phyloP scores from a whole-genome alignment of 352 stramenopile genomes.

The Phytopythium litorale region DNA sequence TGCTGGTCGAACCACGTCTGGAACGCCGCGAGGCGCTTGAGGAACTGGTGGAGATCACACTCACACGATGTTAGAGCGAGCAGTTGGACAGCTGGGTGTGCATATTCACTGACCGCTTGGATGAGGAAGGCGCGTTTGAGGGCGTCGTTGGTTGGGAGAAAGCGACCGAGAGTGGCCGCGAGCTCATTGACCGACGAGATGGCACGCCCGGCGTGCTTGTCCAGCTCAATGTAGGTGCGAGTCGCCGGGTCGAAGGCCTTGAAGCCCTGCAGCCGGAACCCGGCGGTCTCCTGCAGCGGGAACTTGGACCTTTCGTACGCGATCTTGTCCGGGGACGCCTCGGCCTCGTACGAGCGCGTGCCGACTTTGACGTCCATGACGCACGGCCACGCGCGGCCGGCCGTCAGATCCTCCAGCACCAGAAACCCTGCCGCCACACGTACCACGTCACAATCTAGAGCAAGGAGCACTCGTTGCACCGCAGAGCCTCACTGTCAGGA shows the following conservation, averaged over 20 bases:
- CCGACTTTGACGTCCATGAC: conserved; percentile 98
- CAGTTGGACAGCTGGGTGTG: background rate
- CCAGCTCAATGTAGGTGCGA: conserved; percentile 67
- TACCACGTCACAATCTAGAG: background rate
- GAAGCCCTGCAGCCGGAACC: conserved; percentile 94
- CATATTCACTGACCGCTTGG: conserved; percentile 25
- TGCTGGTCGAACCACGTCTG: conserved; percentile 79
- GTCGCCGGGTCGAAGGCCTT: conserved; percentile 72
- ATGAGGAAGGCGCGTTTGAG: conserved; percentile 32
- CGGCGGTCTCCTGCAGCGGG: conserved; percentile 85
- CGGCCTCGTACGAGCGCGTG: conserved; percentile 91
- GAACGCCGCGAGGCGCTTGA: conserved; percentile 60
- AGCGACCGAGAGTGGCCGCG: conserved; percentile 63
- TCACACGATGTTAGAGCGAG: background rate
- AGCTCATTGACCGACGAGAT: conserved; percentile 60
- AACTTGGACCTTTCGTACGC: conserved; percentile 91
- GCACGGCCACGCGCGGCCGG: conserved; percentile 76
- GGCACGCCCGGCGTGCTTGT: conserved; percentile 85
- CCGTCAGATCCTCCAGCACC: conserved; percentile 89
- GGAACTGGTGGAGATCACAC: conserved; percentile 35
- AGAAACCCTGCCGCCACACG: conserved; percentile 62
- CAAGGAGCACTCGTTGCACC: background rate
- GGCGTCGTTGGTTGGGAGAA: conserved; percentile 53
- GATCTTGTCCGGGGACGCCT: conserved; percentile 87
- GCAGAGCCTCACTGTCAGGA: too few species aligned